Percentiles rank a stretch among this genome's conserved stretches.
These are phyloP conservation scores for Hondaea fermentalgiana DNA, from an alignment of 108 stramenopile species.

Conservation along the genomic window DNA sequence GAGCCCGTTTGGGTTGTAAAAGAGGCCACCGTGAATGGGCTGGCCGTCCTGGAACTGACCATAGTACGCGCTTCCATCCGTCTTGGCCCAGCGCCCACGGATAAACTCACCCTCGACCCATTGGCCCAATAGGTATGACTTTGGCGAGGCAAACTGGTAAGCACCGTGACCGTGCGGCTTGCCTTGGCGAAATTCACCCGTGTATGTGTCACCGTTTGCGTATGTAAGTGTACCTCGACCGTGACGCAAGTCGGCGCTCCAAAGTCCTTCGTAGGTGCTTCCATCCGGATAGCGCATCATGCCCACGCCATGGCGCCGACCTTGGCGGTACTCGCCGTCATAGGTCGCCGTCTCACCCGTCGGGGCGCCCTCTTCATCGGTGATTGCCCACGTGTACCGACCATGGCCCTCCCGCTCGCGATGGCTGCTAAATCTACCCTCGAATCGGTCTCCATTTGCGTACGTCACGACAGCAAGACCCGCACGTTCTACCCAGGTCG, in stretches of 20 bases:
- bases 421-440: background rate
- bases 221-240: background rate
- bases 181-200: background rate
- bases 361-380: background rate
- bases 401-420: background rate
- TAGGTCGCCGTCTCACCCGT: background rate
- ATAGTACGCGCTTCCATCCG: background rate
- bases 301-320: background rate
- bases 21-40: background rate
- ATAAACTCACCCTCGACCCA: background rate
- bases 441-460: background rate
- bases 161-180: conserved; percentile 10
- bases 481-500: background rate
- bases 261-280: background rate
- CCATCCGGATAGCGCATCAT: background rate
- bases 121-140: background rate
- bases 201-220: background rate
- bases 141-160: background rate
- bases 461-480: background rate
- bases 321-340: background rate
- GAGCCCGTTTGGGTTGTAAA: background rate
- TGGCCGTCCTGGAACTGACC: background rate
- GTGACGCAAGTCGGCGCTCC: background rate
- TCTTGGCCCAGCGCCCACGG: background rate
- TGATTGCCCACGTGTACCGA: background rate